Percentiles rank a stretch among this genome's conserved stretches.
Evolutionary conservation across 345 rosid species (phyloP).

Genomic region (Geranium brycei): DNA sequence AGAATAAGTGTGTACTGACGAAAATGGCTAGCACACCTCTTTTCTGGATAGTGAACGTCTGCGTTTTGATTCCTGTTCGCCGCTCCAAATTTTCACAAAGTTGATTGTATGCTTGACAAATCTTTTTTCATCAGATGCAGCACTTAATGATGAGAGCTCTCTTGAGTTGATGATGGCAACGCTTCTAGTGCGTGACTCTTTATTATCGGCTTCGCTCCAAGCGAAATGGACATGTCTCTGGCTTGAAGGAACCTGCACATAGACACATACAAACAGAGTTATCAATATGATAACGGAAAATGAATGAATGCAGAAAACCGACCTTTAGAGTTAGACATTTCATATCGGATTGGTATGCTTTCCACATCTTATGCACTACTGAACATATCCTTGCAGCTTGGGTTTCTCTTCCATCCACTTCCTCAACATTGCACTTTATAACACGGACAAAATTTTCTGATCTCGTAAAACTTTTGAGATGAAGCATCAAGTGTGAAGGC

Average conservation of each 20-base stretch:
- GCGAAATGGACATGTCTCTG: slow-evolving; percentile 68
- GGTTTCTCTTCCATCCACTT: slow-evolving; percentile 44
- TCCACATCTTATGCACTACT: slow-evolving; percentile 79
- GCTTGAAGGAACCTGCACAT: slow-evolving; percentile 78
- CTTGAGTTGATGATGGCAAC: slow-evolving; percentile 47
- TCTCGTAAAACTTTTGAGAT: slow-evolving; percentile 67
- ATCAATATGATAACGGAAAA: slow-evolving; percentile 2
- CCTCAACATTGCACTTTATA: slow-evolving; percentile 59
- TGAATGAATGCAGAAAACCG: not conserved
- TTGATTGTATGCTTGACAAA: slow-evolving; percentile 62
- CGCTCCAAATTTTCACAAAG: slow-evolving; percentile 81
- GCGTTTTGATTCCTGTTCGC: slow-evolving; percentile 59
- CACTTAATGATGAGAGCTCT: slow-evolving; percentile 47
- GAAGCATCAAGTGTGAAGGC: slow-evolving; percentile 85
- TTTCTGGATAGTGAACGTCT: slow-evolving; percentile 65
- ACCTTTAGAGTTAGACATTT: slow-evolving; percentile 56
- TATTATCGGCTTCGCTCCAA: slow-evolving; percentile 50
- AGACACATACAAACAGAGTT: slow-evolving; percentile 10
- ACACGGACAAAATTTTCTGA: slow-evolving; percentile 82
- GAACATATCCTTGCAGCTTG: slow-evolving; percentile 84
- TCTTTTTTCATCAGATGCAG: slow-evolving; percentile 38
- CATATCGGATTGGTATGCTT: slow-evolving; percentile 47
- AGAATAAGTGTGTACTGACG: not conserved
- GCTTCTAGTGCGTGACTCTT: slow-evolving; percentile 23
- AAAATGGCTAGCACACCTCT: slow-evolving; percentile 40